Percentiles rank a stretch among this genome's conserved stretches.
phyloP scores from a whole-genome alignment of 495 filamentous ascomycete species.

The Aspergillus sclerotioniger region DNA sequence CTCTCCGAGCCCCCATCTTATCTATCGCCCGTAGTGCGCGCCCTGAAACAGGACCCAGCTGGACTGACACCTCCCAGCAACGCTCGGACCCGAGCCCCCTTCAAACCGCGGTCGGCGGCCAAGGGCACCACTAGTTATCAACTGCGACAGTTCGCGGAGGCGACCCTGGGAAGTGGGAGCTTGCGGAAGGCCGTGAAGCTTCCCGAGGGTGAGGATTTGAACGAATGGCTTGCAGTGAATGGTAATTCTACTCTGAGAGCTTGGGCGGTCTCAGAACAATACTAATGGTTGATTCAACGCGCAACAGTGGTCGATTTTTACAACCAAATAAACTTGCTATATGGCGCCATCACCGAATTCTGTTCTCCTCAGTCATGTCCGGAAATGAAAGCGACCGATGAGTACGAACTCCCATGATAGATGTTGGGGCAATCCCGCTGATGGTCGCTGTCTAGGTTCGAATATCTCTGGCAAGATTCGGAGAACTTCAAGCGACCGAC shows the following conservation, averaged over 20 bases:
- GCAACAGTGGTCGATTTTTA: constrained; percentile 94
- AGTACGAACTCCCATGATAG: constrained; percentile 52
- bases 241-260: constrained; percentile 46
- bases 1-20: constrained; percentile 40
- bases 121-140: constrained; percentile 95
- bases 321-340: constrained; percentile 98
- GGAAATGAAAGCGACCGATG: constrained; percentile 99
- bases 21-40: constrained; percentile 42
- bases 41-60: constrained; percentile 35
- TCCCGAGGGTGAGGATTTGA: constrained; percentile 93
- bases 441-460: constrained; percentile 61
- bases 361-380: constrained; percentile 95
- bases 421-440: not conserved
- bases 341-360: constrained; percentile 98
- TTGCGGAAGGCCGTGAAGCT: constrained; percentile 94
- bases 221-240: constrained; percentile 97
- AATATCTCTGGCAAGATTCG: constrained; percentile 97
- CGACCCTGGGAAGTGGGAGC: constrained; percentile 91
- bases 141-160: constrained; percentile 94
- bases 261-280: not conserved
- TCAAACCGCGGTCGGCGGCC: constrained; percentile 82
- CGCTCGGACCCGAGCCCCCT: constrained; percentile 82
- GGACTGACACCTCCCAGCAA: constrained; percentile 65
- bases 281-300: constrained; percentile 2
- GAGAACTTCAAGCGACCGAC: constrained; percentile 92